Conservation (phyloP, 2,329 filamentous ascomycete species). For the Stachybotrys chlorohalonatus region DNA sequence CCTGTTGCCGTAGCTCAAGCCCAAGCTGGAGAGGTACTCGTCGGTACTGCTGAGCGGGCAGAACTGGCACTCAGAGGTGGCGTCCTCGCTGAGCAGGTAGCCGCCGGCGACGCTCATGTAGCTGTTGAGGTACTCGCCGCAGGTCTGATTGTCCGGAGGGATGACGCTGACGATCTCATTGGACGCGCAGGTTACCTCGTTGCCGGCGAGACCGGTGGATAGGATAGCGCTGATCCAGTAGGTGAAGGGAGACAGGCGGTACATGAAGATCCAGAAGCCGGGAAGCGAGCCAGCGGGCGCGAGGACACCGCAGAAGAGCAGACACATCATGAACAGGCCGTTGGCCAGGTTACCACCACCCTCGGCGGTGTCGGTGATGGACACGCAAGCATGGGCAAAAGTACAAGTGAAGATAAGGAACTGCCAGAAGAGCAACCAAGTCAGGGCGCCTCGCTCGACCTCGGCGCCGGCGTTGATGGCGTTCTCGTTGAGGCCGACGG, state of each 20-base stretch:
- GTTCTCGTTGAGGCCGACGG: constrained; percentile 66
- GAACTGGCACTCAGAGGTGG: constrained; percentile 29
- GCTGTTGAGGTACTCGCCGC: constrained; percentile 39
- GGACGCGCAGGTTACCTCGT: constrained; percentile 37
- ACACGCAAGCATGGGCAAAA: constrained; percentile 56
- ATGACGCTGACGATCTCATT: constrained; percentile 57
- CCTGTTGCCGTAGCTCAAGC: constrained; percentile 33
- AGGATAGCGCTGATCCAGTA: constrained; percentile 18
- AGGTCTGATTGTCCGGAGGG: constrained; percentile 42
- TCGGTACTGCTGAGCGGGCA: constrained; percentile 26
- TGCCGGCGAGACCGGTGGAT: constrained; percentile 16
- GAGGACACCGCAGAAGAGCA: constrained; percentile 60
- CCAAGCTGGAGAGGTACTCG: constrained; percentile 23
- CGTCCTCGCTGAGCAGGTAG: constrained; percentile 17
- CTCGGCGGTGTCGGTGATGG: constrained; percentile 55
- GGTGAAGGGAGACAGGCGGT: constrained; percentile 52
- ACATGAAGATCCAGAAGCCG: constrained; percentile 67
- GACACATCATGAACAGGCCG: constrained; percentile 52
- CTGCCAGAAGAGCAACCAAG: constrained; percentile 55
- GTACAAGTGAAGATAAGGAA: constrained; percentile 63
- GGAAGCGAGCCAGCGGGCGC: constrained; percentile 49
- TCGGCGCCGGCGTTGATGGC: constrained; percentile 27
- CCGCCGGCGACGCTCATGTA: constrained; percentile 37
- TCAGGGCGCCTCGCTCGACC: constrained; percentile 50
- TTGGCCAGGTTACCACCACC: constrained; percentile 60